phyloP scores from a whole-genome alignment of 2,329 filamentous ascomycete species.

The Exophiala mesophila region DNA sequence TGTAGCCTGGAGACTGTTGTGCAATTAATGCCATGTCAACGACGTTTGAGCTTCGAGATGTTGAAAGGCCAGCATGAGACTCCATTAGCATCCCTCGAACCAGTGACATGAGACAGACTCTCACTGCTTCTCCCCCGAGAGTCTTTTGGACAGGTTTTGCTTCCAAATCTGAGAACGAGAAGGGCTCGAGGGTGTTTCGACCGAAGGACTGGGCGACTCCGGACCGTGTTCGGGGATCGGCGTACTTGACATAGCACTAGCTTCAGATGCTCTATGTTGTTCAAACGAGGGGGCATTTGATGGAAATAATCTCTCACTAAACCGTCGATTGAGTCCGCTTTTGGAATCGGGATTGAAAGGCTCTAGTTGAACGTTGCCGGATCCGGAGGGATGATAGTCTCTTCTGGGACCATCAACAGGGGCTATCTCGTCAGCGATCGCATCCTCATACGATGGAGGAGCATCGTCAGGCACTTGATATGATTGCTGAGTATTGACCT shows the following conservation, averaged over 20 bases:
- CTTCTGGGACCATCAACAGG: constrained; percentile 66
- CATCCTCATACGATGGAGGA: constrained; percentile 94
- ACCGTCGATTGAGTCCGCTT: constrained; percentile 17
- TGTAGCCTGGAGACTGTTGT: too few species aligned
- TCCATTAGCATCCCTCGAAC: too few species aligned
- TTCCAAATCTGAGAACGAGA: not conserved
- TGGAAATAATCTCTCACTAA: constrained; percentile 25
- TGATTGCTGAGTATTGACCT: constrained; percentile 5
- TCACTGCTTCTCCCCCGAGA: not conserved
- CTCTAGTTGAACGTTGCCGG: constrained; percentile 6
- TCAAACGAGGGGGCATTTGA: constrained; percentile 12
- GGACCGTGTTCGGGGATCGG: not conserved
- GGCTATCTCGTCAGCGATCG: constrained; percentile 71
- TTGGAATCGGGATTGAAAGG: constrained; percentile 25
- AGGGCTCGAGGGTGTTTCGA: not conserved
- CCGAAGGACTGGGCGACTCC: not conserved
- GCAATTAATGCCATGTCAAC: too few species aligned
- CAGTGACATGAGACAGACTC: not conserved
- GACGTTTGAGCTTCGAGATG: too few species aligned
- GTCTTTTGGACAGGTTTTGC: not conserved
- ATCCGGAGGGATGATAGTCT: constrained; percentile 37
- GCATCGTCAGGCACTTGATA: constrained; percentile 56
- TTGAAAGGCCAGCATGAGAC: too few species aligned
- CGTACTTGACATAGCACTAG: not conserved
- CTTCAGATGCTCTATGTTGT: constrained; percentile 12